Base-by-base conservation (phyloP, 208 protist species). In the Wallacemonas sp. region DNA sequence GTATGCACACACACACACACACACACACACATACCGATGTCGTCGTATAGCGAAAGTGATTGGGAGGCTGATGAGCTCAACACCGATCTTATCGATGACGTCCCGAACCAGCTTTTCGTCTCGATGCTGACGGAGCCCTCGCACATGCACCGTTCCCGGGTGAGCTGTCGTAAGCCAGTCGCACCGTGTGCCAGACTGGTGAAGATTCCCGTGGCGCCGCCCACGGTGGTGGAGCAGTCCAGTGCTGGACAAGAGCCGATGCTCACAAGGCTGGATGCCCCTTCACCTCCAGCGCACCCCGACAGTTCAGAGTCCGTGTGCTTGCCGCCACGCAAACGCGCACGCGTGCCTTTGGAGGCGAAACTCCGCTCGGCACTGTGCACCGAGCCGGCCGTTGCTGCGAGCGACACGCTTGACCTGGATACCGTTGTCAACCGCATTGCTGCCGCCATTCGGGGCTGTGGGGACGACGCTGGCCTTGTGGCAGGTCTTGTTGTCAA, bases 401-500 rank as follows among this genome's bases (percentile, higher is more conserved):
- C 32, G 3, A 67, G 64, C 2, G 33, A 16, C 32, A 16, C 46
- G 14, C 45, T n/a, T n/a, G n/a, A n/a, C n/a, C n/a, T 67, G 23
- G 54, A 62, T 22, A 28, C 57, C 2, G 20, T 81, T 36, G 65
- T 77, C 33, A 52, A 55, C 8, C 41, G 44, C 5, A 74, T 88
- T 28, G 65, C 54, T 29, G 57, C 57, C 26, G 67, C 65, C 23
- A 45, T 82, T 10, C 59, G 66, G 14, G 20, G 61, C 31, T 72
- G 61, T 16, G 49, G 45, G 2, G 75, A 73, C 14, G 71, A 73
- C 28, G 76, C 71, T 4, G 73, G 28, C 36, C 49, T 79, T 61
- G 57, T 73, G 39, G 79, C 73, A 1, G 55, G 66, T 3, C 62
- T 76, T 22, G 46, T 92, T 45, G 72, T 84, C 55, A 61, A 70